Evolutionary conservation across 2,329 filamentous ascomycete genomes (phyloP).

Genomic region (Fusarium xyrophilum): DNA sequence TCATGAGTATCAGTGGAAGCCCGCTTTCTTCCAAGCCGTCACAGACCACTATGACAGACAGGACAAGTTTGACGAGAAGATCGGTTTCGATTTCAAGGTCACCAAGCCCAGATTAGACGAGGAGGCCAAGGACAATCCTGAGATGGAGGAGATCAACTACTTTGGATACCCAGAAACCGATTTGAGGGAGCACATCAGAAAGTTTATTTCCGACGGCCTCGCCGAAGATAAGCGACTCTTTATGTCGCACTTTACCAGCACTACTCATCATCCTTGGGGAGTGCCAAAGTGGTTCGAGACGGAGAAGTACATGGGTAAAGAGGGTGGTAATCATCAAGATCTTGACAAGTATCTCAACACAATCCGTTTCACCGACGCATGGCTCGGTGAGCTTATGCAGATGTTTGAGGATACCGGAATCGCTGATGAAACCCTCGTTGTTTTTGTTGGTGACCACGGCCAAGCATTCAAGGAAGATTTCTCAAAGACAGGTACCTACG

Average conservation of each 20-base stretch:
- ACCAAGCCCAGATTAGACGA: constrained; percentile 41
- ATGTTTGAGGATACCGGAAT: constrained; percentile 44
- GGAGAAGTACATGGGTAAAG: constrained; percentile 36
- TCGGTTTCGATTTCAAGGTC: constrained; percentile 45
- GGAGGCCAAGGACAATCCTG: constrained; percentile 26
- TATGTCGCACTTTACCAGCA: constrained; percentile 47
- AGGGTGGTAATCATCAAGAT: constrained; percentile 37
- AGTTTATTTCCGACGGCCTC: constrained; percentile 42
- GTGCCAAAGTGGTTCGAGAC: constrained; percentile 38
- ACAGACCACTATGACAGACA: constrained; percentile 47
- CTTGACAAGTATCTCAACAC: constrained; percentile 46
- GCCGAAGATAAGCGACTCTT: constrained; percentile 45
- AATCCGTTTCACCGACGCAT: constrained; percentile 43
- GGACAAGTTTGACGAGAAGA: constrained; percentile 40
- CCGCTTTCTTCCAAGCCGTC: constrained; percentile 46
- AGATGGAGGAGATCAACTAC: constrained; percentile 41
- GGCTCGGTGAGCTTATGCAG: constrained; percentile 44
- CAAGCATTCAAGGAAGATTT: constrained; percentile 45
- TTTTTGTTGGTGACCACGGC: constrained; percentile 46
- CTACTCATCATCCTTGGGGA: constrained; percentile 45
- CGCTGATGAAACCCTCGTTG: constrained; percentile 45
- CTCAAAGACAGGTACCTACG: constrained; percentile 43
- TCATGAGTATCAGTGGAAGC: constrained; percentile 41
- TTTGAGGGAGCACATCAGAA: constrained; percentile 44
- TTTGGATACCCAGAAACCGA: constrained; percentile 45